Base-by-base conservation (phyloP, 2,329 filamentous ascomycete genomes). In the Aureobasidium melanogenum region DNA sequence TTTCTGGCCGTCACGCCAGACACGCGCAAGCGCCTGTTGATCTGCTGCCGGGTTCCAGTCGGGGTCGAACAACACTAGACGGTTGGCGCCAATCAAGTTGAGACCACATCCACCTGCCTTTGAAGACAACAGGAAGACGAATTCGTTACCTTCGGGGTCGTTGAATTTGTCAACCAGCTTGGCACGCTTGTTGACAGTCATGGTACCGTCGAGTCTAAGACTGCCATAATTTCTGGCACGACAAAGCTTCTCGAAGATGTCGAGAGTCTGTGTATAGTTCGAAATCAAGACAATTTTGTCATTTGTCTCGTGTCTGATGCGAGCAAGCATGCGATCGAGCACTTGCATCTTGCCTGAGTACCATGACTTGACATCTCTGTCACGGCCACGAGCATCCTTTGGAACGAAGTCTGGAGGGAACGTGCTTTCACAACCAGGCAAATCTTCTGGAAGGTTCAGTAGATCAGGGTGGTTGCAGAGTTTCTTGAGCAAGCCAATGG, bases 241-340 rank as follows among this genome's bases (percentile, higher is more conserved):
- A 71, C 94, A 99, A 9, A 99, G 82, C 64, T 86, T 87, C 67
- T 96, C 92, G 70, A 99, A 97, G 3, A 99, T 81, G 73, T 99
- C 94, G 4, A 99, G 82, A 0, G 94, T 99, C 68, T 94, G 89
- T 0, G 94, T 99, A 75, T 97, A 99, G 71, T 99, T 99, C 74
- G 91, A 96, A 74, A 99, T 99, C 62, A 99, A 84, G 14, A 99
- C 94, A 69, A 99, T 99, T 75, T 99, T 99, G 82, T 99, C 94
- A 69, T 96, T 97, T 0, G 94, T 97, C 69, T 97, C 93, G 68
- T 92, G 87, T 17, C 91, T 89, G 67, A 99, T 99, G 30, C 93
- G 88, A 36, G 92, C 91, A 54, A 99, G 84, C 95, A 99, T 99
- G 62, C 74, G 69, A 71, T 97, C 94, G n/a, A 99, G 84, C 3